Conservation (phyloP, 495 filamentous ascomycete species). For the Pyrenopolyporus hunteri region DNA sequence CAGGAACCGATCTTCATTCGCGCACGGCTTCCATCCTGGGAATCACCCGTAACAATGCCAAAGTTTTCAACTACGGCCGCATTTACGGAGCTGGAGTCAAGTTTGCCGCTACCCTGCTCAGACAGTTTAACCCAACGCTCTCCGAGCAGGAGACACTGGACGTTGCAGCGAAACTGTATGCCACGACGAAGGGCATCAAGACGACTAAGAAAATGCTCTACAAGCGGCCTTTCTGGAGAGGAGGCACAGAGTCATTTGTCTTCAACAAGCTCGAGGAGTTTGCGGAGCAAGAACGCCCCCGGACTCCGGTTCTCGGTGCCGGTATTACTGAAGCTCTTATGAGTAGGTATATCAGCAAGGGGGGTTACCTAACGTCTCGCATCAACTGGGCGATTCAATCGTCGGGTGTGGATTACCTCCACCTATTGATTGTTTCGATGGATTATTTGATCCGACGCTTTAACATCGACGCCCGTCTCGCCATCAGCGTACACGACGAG, state of each 20-base stretch:
- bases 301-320: slow-evolving; percentile 92
- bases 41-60: slow-evolving; percentile 92
- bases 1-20: slow-evolving; percentile 93
- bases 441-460: slow-evolving; percentile 89
- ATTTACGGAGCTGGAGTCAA: slow-evolving; percentile 96
- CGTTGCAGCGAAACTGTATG: slow-evolving; percentile 81
- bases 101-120: slow-evolving; percentile 86
- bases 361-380: slow-evolving; percentile 90
- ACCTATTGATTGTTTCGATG: slow-evolving; percentile 92
- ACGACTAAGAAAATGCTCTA: slow-evolving; percentile 68
- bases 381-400: slow-evolving; percentile 99
- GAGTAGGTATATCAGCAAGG: slow-evolving; percentile 83
- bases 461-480: slow-evolving; percentile 80
- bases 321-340: slow-evolving; percentile 96
- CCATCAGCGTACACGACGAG: slow-evolving; percentile 97
- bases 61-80: slow-evolving; percentile 98
- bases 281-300: slow-evolving; percentile 88
- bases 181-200: slow-evolving; percentile 85
- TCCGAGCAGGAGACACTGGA: slow-evolving; percentile 76
- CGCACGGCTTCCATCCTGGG: slow-evolving; percentile 89
- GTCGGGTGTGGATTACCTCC: slow-evolving; percentile 95
- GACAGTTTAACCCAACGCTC: slow-evolving; percentile 88
- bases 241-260: slow-evolving; percentile 94
- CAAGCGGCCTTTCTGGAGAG: slow-evolving; percentile 87
- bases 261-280: slow-evolving; percentile 99